Conservation (phyloP, 2,329 filamentous ascomycete genomes). For the Fusarium oligoseptatum region DNA sequence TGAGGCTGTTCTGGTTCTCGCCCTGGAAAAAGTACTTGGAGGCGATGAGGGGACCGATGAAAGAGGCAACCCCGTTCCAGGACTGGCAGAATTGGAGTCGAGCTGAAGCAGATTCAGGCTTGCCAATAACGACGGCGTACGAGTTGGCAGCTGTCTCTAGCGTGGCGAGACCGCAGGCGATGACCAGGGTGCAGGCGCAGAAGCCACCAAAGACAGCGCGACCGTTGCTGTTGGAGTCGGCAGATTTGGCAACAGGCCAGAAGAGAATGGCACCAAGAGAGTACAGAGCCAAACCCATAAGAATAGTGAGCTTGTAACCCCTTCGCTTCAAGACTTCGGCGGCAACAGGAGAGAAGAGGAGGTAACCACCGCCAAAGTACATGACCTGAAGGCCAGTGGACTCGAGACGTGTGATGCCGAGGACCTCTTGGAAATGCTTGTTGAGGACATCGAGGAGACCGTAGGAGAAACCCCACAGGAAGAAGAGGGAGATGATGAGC, state of each 20-base stretch:
- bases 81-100: slow-evolving; percentile 74
- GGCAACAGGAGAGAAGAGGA: slow-evolving; percentile 61
- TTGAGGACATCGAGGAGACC: slow-evolving; percentile 63
- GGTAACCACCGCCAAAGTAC: slow-evolving; percentile 66
- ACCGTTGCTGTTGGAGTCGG: slow-evolving; percentile 36
- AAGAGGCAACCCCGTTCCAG: slow-evolving; percentile 81
- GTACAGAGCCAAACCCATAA: slow-evolving; percentile 76
- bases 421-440: slow-evolving; percentile 62
- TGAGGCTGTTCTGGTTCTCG: slow-evolving; percentile 67
- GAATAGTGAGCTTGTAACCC: slow-evolving; percentile 76
- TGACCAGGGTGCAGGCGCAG: slow-evolving; percentile 78
- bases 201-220: slow-evolving; percentile 75
- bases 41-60: slow-evolving; percentile 78
- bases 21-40: slow-evolving; percentile 80
- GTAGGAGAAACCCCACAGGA: slow-evolving; percentile 63
- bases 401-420: slow-evolving; percentile 59
- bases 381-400: slow-evolving; percentile 63
- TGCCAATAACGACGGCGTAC: slow-evolving; percentile 68
- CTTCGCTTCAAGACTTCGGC: slow-evolving; percentile 73
- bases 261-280: slow-evolving; percentile 69
- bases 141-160: slow-evolving; percentile 84
- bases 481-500: slow-evolving; percentile 65
- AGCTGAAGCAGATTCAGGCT: slow-evolving; percentile 13
- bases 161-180: slow-evolving; percentile 79
- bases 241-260: slow-evolving; percentile 69